Base-by-base conservation (phyloP, 192 early-diverging fungal genomes). In the Entrophospora sp. region DNA sequence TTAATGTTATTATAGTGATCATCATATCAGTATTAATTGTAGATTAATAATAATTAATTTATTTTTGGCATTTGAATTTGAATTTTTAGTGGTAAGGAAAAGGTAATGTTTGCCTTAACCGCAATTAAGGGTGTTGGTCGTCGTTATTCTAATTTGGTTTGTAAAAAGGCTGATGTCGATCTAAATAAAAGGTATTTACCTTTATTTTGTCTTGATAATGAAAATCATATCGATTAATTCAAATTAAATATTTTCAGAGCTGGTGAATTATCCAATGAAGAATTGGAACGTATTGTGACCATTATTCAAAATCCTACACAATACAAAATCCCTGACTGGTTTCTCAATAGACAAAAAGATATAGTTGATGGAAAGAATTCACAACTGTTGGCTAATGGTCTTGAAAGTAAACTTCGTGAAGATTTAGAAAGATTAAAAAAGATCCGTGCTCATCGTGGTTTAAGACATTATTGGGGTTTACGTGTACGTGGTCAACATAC, bases 401-500 rank as follows among this genome's bases (percentile, higher is more conserved):
- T 98, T 37, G 94, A 98, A 83, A 95, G 87, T 85, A 89, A 89
- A 83, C 83, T 94, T 79, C 94, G 96, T 92, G 93, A 96, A 83
- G 96, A 98, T 75, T 83, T 98, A 61, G 96, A 98, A 82, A 89
- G 93, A 67, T 81, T 98, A 76, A 98, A 96, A 91, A 98, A 98
- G 91, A 96, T 98, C 82, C 91, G 96, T 72, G 81, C 83, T 57
- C 94, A 98, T 89, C 92, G 96, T 86, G 96, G 96, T 92, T 83
- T 98, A 75, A 94, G 96, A 87, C 94, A 98, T 88, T 89, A 84
- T 81, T 93, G 90, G 88, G 93, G 93, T 81, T 78, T 98, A 79
- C 91, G 93, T 85, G 96, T 98, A 72, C 90, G 96, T 85, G 96
- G 96, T 84, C 96, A 98, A 81, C 96, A 98, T 87, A 96, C 96